These are phyloP conservation scores for Gossypium rotundifolium DNA, from an alignment of 345 rosid genomes.

Conservation along the genomic window DNA sequence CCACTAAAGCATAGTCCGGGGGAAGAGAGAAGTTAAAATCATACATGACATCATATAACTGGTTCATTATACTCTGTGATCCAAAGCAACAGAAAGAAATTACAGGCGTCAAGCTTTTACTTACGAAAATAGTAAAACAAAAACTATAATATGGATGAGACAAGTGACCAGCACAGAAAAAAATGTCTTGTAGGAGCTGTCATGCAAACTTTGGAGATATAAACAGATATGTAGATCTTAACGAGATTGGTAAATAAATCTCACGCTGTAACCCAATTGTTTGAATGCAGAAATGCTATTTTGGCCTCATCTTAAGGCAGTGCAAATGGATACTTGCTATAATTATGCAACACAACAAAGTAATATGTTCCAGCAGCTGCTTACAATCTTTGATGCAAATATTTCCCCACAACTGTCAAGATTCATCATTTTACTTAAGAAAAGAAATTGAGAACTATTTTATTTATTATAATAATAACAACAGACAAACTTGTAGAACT, in stretches of 20 bases:
- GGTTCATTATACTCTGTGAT: constrained; percentile 77
- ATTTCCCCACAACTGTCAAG: neutral
- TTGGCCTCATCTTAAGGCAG: neutral
- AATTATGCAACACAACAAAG: neutral
- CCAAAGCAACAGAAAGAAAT: constrained; percentile 13
- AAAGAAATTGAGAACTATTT: neutral
- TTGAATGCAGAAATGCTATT: neutral
- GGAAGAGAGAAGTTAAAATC: constrained; percentile 87
- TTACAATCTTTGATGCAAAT: neutral
- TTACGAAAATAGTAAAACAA: neutral
- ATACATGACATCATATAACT: constrained; percentile 82
- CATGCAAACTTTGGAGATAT: neutral
- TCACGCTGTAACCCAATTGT: neutral
- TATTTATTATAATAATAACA: neutral
- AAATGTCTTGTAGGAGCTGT: neutral
- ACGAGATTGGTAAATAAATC: neutral
- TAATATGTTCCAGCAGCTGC: neutral
- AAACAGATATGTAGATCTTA: neutral
- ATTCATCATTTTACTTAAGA: neutral
- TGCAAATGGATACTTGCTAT: neutral
- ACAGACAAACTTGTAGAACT: neutral
- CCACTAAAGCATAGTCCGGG: constrained; percentile 89
- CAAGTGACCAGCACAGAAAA: neutral
- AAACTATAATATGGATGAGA: neutral
- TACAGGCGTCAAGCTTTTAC: neutral